These are phyloP conservation scores for Rhodamnia argentea DNA, from an alignment of 345 rosid genomes.

Conservation along the genomic window DNA sequence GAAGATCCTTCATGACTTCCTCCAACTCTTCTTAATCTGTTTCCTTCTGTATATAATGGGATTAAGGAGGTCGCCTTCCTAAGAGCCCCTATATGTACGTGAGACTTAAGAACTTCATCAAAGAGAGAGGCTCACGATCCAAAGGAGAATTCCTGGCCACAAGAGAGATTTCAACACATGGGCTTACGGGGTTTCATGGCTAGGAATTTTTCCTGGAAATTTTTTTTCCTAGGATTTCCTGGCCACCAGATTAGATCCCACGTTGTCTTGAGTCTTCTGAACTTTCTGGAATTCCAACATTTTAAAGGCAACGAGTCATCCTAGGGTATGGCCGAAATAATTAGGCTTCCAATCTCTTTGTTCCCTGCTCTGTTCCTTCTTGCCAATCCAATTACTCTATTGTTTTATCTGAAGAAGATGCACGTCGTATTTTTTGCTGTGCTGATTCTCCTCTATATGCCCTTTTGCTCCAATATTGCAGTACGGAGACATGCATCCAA, in stretches of 20 bases:
- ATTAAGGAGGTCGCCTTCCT: neutral
- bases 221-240: neutral
- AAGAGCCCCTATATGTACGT: neutral
- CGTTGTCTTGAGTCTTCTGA: neutral
- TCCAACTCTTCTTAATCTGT: neutral
- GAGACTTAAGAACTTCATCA: neutral
- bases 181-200: constrained; percentile 6
- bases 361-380: neutral
- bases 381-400: neutral
- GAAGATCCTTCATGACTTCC: neutral
- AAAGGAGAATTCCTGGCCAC: constrained; percentile 6
- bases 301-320: neutral
- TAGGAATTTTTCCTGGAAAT: neutral
- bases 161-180: constrained; percentile 23
- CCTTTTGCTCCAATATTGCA: neutral
- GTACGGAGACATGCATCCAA: neutral
- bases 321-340: neutral
- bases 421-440: neutral
- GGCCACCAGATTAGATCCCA: constrained; percentile 7
- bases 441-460: neutral
- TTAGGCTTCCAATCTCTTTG: neutral
- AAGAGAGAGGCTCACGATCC: neutral
- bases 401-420: neutral
- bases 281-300: neutral
- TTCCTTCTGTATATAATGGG: neutral